Conservation (phyloP, 78 protist species). For the Fonticula alba region DNA sequence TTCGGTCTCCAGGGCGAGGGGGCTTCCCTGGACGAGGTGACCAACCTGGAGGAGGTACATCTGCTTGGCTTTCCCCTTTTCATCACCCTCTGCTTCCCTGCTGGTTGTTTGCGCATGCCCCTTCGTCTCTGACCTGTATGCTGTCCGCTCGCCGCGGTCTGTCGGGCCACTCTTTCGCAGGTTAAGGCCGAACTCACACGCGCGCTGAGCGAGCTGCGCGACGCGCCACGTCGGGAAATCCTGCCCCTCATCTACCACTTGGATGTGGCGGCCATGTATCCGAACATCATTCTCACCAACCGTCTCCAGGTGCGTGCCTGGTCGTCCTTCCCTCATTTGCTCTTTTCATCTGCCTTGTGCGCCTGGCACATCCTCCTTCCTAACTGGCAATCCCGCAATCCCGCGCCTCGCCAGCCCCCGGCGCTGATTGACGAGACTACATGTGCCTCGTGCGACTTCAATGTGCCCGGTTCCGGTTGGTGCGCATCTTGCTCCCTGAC, state of each 20-base stretch:
- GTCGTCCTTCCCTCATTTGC: not conserved
- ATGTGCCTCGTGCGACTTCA: constrained; percentile 81
- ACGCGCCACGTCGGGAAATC: constrained; percentile 43
- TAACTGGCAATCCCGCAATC: too few species aligned
- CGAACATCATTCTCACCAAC: constrained; percentile 98
- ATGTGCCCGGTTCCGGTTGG: constrained; percentile 47
- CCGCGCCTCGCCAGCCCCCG: constrained; percentile 31
- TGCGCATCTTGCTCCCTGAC: not conserved
- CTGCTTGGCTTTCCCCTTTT: too few species aligned
- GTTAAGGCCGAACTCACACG: too few species aligned
- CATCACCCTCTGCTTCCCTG: too few species aligned
- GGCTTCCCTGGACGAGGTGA: constrained; percentile 23
- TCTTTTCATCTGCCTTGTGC: too few species aligned
- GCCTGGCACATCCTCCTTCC: too few species aligned
- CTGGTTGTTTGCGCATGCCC: too few species aligned
- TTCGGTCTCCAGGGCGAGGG: constrained; percentile 36
- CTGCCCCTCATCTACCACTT: constrained; percentile 89
- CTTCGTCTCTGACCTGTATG: too few species aligned
- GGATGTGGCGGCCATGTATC: constrained; percentile 99
- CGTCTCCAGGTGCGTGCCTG: constrained; percentile 63
- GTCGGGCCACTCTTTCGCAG: too few species aligned
- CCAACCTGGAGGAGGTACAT: constrained; percentile 29
- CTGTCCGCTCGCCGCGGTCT: too few species aligned
- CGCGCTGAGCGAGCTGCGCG: constrained; percentile 39
- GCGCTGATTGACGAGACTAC: constrained; percentile 58